Evolutionary conservation across 371 early-diverging fungal genomes (phyloP).

Genomic region (Rhizopus stolonifer): DNA sequence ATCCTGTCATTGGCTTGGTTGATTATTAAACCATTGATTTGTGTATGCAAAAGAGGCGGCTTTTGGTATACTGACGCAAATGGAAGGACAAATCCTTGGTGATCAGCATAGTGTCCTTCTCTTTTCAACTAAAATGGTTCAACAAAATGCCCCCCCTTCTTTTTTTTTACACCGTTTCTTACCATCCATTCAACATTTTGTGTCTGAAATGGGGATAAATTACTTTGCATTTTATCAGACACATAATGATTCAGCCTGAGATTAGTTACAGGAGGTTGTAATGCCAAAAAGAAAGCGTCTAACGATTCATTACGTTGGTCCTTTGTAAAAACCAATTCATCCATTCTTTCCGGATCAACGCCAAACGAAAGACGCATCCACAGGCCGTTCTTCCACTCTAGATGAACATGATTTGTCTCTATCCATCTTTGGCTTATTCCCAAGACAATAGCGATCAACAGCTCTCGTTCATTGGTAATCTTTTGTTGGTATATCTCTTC

Average conservation of each 20-base stretch:
- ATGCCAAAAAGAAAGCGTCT: constrained; percentile 22
- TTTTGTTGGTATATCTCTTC: too few species aligned
- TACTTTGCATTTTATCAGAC: constrained; percentile 15
- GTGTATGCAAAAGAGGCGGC: not conserved
- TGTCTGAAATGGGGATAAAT: constrained; percentile 35
- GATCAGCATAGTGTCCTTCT: constrained; percentile 23
- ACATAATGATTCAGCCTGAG: constrained; percentile 5
- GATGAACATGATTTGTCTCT: too few species aligned
- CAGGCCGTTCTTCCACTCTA: too few species aligned
- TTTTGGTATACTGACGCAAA: not conserved
- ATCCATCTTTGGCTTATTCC: too few species aligned
- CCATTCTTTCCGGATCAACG: too few species aligned
- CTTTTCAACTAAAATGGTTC: constrained; percentile 2
- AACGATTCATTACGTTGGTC: constrained; percentile 5
- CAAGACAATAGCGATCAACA: too few species aligned
- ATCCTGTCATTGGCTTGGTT: not conserved
- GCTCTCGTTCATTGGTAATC: too few species aligned
- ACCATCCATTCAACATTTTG: constrained; percentile 48
- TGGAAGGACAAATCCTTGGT: not conserved
- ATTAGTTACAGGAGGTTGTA: constrained; percentile 30
- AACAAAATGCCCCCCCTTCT: not conserved
- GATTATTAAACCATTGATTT: not conserved
- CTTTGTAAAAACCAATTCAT: not conserved
- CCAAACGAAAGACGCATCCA: not conserved
- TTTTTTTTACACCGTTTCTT: not conserved